Evolutionary conservation across 345 rosid species (phyloP), one percentile per base, ranked within the genome.

Genomic region (Eucalyptus sp.): DNA sequence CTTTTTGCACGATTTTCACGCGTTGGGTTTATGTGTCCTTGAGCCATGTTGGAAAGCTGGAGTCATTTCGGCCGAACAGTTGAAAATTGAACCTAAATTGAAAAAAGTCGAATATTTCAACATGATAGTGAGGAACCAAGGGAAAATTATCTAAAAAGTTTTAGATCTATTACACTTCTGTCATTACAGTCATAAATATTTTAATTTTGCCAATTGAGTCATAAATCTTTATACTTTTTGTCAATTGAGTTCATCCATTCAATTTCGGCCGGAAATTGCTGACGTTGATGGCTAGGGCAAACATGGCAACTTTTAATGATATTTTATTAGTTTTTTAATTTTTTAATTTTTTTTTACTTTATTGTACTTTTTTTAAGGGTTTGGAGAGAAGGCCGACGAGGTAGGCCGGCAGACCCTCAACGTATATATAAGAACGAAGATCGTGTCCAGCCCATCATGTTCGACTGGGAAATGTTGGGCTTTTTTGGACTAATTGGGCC

Each of bases 261-360:
- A 52, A 52, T 52, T 52, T 52, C 8, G 10, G 2, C 5, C 0
- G 0, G 1, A 52, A 52, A 52, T 20, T 2, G 0, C 25, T 52
- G 2, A 52, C 0, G 0, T 20, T 52, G 0, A 20, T 20, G 1
- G 10, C 10, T 0, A 0, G 4, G 18, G 1, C 58, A 6, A 3
- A 52, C 0, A 1, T 20, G 10, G 0, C 10, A 52, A 52, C 2
- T 52, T 52, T 52, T 52, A 20, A 20, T 20, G 1, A 20, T 52
- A 20, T 7, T 52, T 52, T 20, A 52, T 52, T 20, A 52, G 7
- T 18, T 52, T 52, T 7, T 18, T 1, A 52, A 51, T 7, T 3
- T 51, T 16, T 51, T 3, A 1, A 51, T 33, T 16, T 3, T 17
- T 51, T 51, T 18, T 52, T 17, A 17, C 3, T 52, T 52, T 7